phyloP scores from a whole-genome alignment of 176 grass and related monocot species.

The Guadua angustifolia region DNA sequence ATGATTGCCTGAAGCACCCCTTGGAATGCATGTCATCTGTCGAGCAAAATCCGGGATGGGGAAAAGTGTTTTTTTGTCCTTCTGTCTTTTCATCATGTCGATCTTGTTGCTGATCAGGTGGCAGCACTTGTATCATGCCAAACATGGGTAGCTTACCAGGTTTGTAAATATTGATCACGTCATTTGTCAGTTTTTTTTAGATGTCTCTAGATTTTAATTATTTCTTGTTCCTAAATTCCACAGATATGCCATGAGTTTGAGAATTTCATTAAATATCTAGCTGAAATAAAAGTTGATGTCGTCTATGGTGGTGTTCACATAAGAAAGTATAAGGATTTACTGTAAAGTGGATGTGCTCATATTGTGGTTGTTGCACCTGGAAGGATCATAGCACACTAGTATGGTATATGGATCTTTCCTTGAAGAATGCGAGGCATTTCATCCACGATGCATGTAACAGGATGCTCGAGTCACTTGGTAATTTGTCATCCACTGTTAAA shows the following conservation, averaged over 20 bases:
- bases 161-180: neutral
- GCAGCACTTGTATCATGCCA: slow-evolving; percentile 87
- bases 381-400: no score
- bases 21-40: slow-evolving; percentile 92
- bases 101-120: slow-evolving; percentile 82
- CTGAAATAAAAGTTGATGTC: slow-evolving; percentile 75
- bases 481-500: no score
- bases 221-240: neutral
- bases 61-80: slow-evolving; percentile 88
- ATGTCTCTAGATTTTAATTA: neutral
- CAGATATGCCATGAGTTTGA: slow-evolving; percentile 95
- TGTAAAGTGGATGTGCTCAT: no score
- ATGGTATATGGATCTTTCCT: no score
- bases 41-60: slow-evolving; percentile 98
- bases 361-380: no score
- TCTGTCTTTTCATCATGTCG: slow-evolving; percentile 82
- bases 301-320: no score
- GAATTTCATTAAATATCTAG: slow-evolving; percentile 87
- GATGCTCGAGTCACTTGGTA: no score
- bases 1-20: slow-evolving; percentile 95
- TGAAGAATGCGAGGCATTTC: no score
- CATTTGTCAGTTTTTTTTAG: neutral
- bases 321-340: no score
- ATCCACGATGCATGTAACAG: no score
- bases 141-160: slow-evolving; percentile 88